Base-by-base conservation (phyloP, 2,329 filamentous ascomycete genomes). In the Cytospora piceae region DNA sequence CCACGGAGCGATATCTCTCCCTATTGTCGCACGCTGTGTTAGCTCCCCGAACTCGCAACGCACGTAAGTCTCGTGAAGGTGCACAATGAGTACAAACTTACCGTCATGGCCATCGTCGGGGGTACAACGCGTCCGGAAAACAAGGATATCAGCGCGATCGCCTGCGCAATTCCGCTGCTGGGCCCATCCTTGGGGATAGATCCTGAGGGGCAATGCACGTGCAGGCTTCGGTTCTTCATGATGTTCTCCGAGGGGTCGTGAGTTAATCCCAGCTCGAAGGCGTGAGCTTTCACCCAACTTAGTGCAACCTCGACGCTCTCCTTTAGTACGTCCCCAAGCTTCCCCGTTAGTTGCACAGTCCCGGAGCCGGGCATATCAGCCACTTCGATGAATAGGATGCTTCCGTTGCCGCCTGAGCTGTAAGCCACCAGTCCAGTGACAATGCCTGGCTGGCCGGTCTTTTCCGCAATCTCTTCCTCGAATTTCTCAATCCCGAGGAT, bases 301-400 rank as follows among this genome's bases (percentile, higher is more conserved):
- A 98, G 84, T 14, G 95, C 95, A 24, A 99, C 95, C 77, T 98
- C 94, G 52, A 98, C 95, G 69, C 90, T 94, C 78, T 99, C 95
- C 79, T 98, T 98, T 66, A 99, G 87, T 34, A 99, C 95, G 72
- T 97, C 94, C 69, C 95, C 95, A 8, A 99, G 87, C 77, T 96
- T 98, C 68, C 95, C 95, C 1, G 95, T 99, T 31, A 99, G 87
- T 79, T 98, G 95, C 42, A 99, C 93, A 61, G 90, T 89, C 39
- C 95, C 95, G 64, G 87, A 90, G 53, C 95, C 95, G 0, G 95
- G 95, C 93, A 98, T 98, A 74, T 97, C 94, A 14, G 94, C 93
- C 54, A 97, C 93, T 79, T 99, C 95, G 72, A 99, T 99, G 82
- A 99, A 99, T 64, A 99, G 85, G 73, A 99, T 99, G 74, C 91